A percentile compares a stretch with the other conserved stretches of the same genome.
Evolutionary conservation across 805 yeast species (phyloP).

Genomic region (Wickerhamiella musiphila): DNA sequence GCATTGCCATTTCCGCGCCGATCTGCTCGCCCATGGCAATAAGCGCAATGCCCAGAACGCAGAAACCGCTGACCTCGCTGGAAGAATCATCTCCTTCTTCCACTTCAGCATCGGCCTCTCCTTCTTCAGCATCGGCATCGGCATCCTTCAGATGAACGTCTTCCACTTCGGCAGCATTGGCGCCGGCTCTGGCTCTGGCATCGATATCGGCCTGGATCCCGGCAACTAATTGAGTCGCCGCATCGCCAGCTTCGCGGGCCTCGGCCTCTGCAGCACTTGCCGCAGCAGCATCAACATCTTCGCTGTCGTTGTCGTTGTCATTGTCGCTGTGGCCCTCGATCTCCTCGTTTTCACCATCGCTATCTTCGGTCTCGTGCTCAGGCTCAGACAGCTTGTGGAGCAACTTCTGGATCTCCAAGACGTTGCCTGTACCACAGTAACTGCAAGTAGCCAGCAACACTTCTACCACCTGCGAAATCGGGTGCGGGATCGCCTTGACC

Average conservation of each 20-base stretch:
- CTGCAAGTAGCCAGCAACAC: constrained; percentile 85
- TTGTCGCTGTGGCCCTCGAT: constrained; percentile 14
- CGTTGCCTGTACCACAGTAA: constrained; percentile 95
- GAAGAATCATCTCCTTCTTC: too few species aligned
- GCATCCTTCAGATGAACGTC: constrained; percentile 9
- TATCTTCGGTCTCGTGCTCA: constrained; percentile 46
- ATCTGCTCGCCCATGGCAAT: constrained; percentile 96
- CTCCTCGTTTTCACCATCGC: constrained; percentile 21
- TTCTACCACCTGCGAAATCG: constrained; percentile 74
- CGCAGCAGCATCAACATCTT: constrained; percentile 16
- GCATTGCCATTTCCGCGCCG: constrained; percentile 92
- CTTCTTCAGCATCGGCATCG: constrained; percentile 18
- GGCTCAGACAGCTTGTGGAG: constrained; percentile 66
- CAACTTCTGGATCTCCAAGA: constrained; percentile 78
- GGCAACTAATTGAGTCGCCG: constrained; percentile 12
- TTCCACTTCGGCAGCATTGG: constrained; percentile 3
- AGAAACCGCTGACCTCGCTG: constrained; percentile 66
- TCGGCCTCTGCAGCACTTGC: constrained; percentile 17
- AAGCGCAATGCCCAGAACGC: constrained; percentile 85
- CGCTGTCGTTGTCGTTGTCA: too few species aligned
- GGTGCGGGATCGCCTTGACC: constrained; percentile 87
- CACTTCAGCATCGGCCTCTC: too few species aligned
- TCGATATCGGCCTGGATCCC: constrained; percentile 10
- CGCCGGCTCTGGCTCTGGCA: constrained; percentile 5
- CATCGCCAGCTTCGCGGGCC: constrained; percentile 8